Evolutionary conservation across 2,329 filamentous ascomycete species (phyloP).

Genomic region (Colletotrichum scovillei): DNA sequence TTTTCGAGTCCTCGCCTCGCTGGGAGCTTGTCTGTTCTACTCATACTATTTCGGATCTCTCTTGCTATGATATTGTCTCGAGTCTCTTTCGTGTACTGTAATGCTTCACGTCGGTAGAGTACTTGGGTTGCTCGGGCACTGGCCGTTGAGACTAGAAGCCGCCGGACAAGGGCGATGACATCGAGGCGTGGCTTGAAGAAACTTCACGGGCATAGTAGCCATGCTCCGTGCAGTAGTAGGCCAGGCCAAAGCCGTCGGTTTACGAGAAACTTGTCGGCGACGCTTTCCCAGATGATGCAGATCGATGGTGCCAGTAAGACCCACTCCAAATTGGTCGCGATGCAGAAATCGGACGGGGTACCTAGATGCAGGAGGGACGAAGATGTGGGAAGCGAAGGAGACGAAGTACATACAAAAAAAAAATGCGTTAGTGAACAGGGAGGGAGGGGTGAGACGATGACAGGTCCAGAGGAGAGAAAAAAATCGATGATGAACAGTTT

Average conservation of each 20-base stretch:
- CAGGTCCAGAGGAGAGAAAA: conserved; percentile 4
- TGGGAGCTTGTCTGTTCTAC: background rate
- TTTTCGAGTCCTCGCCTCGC: background rate
- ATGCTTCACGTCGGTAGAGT: background rate
- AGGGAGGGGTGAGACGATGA: conserved; percentile 1
- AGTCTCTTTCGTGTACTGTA: background rate
- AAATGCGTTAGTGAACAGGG: background rate
- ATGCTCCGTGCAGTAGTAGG: background rate
- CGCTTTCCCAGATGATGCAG: conserved; percentile 9
- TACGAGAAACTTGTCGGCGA: conserved; percentile 30
- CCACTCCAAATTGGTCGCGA: conserved; percentile 24
- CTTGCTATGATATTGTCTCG: background rate
- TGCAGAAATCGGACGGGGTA: conserved; percentile 18
- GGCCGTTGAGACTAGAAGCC: background rate
- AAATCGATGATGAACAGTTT: conserved; percentile 14
- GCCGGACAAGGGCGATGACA: background rate
- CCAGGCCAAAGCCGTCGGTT: conserved; percentile 18
- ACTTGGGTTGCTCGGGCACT: background rate
- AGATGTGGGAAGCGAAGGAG: conserved; percentile 11
- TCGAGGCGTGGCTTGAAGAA: background rate
- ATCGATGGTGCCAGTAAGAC: conserved; percentile 18
- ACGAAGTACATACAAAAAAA: background rate
- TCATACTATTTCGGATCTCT: background rate
- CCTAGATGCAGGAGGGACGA: conserved; percentile 3
- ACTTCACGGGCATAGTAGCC: background rate